Percentiles rank a stretch among this genome's conserved stretches.
Conservation (phyloP, 2,329 filamentous ascomycete genomes). For the Coleophoma eucalyptorum region DNA sequence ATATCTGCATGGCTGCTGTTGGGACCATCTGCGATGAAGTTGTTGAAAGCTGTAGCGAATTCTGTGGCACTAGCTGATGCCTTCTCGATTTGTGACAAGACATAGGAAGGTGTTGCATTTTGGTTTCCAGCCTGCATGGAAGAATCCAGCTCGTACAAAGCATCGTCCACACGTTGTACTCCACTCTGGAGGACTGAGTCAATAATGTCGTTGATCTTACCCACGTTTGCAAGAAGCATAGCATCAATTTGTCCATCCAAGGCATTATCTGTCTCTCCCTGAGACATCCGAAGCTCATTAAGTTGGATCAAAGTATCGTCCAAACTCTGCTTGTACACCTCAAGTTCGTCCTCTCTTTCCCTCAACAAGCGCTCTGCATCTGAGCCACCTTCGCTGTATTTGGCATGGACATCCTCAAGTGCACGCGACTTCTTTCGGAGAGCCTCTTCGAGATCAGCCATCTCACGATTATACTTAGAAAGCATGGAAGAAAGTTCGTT, state of each 20-base stretch:
- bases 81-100: constrained; percentile 96
- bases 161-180: constrained; percentile 91
- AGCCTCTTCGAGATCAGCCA: constrained; percentile 93
- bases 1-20: constrained; percentile 87
- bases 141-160: constrained; percentile 94
- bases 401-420: constrained; percentile 77
- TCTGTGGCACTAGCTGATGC: constrained; percentile 92
- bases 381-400: constrained; percentile 73
- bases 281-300: constrained; percentile 77
- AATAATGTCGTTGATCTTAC: constrained; percentile 96
- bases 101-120: constrained; percentile 90
- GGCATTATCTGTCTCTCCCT: constrained; percentile 72
- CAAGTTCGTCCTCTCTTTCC: constrained; percentile 96
- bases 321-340: constrained; percentile 97
- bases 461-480: constrained; percentile 93
- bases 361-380: constrained; percentile 82
- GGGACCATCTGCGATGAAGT: constrained; percentile 94
- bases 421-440: constrained; percentile 83
- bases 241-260: constrained; percentile 90
- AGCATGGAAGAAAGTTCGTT: constrained; percentile 93
- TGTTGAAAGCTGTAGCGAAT: constrained; percentile 97
- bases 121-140: constrained; percentile 99
- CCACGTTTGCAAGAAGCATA: constrained; percentile 78
- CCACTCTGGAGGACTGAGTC: constrained; percentile 93
- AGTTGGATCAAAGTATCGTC: constrained; percentile 92